phyloP scores from a whole-genome alignment of 345 rosid genomes.

The Murraya paniculata region DNA sequence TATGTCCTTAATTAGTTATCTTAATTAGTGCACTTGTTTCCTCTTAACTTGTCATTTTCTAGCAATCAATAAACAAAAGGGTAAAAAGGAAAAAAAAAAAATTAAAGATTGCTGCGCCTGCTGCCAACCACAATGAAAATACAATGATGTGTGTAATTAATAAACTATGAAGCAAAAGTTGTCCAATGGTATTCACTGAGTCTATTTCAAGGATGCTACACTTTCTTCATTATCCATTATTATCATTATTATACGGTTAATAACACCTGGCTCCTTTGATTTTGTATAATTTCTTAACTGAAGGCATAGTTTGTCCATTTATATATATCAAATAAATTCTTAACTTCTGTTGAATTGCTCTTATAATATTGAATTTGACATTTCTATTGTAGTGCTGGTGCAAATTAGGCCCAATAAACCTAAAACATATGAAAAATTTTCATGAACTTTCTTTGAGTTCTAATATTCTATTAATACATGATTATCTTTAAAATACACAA shows the following conservation, averaged over 20 bases:
- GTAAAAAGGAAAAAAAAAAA: too few species aligned
- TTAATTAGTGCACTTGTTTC: background rate
- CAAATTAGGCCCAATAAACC: background rate
- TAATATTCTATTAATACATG: too few species aligned
- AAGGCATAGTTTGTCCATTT: background rate
- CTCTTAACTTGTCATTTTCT: background rate
- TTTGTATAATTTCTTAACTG: background rate
- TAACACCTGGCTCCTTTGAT: background rate
- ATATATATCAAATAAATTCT: background rate
- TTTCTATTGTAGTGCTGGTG: background rate
- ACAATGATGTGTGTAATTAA: slow-evolving; percentile 6
- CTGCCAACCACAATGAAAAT: slow-evolving; percentile 1
- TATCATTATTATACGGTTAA: background rate
- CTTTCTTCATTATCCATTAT: background rate
- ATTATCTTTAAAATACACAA: too few species aligned
- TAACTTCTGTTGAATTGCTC: background rate
- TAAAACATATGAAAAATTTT: background rate
- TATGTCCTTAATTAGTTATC: background rate
- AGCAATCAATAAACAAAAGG: background rate
- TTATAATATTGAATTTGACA: background rate
- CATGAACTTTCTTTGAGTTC: too few species aligned
- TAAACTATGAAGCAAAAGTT: slow-evolving; percentile 5
- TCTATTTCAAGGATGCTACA: slow-evolving; percentile 9
- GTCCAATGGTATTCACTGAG: slow-evolving; percentile 6
- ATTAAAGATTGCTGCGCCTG: background rate